Base-by-base conservation (phyloP, 2,329 filamentous ascomycete species). In the Curvularia sp. region DNA sequence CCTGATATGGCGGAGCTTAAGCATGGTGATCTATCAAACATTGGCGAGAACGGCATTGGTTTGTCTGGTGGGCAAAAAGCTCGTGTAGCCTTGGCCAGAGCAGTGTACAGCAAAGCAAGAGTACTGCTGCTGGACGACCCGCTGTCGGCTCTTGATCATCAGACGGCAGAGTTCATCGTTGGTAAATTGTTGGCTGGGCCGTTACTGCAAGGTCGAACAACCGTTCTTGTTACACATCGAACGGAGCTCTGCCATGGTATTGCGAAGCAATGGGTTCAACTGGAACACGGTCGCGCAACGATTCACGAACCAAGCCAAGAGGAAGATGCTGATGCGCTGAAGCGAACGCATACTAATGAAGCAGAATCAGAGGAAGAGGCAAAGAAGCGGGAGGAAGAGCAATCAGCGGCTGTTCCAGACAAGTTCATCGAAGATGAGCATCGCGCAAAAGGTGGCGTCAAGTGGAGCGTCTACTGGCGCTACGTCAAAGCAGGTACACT, bases 401-500 rank as follows among this genome's bases (percentile, higher is more conserved):
- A 81, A 5, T 79, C 80, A 18, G 81, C 82, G 9, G 86, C 85
- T 0, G 79, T 87, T 12, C 87, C 89, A 0, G 87, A 89, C 30
- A 92, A 92, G 67, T 93, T 94, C 69, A 88, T 93, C 45, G 88
- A 93, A 69, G 90, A 93, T 30, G 91, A 95, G 72, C 81, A 88
- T 64, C 84, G 91, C 48, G 88, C 85, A 0, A 84, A 91, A 59
- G 92, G 93, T 18, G 87, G 90, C 1, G 90, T 97, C 1, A 86
- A 93, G 67, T 79, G 86, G 10, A 83, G 83, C 6, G 88, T 96
- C 0, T 97, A 96, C 71, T 92, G 90, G 87, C 87, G 88, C 62
- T 97, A 96, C 65, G 87, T 96, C 78, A 90, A 87, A 74, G 91
- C 92, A 5, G 93, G 93, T 2, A 89, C 87, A 12, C 80, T 93